phyloP scores from a whole-genome alignment of 2,329 filamentous ascomycete species.

The Alternaria alternata region DNA sequence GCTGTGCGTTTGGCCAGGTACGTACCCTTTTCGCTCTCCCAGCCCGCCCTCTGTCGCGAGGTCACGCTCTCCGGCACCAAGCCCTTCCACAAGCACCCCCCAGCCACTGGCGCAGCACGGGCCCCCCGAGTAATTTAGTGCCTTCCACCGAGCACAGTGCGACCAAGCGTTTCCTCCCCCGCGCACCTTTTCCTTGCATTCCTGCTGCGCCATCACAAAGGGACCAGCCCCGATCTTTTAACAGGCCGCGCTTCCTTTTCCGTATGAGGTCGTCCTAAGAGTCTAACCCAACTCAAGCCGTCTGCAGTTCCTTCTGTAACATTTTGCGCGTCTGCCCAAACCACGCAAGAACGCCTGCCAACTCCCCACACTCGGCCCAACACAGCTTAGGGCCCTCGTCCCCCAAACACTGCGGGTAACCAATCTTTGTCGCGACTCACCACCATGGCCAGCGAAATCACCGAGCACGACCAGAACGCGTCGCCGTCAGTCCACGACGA shows the following conservation, averaged over 20 bases:
- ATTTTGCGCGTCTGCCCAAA: slow-evolving; percentile 38
- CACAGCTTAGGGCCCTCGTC: slow-evolving; percentile 50
- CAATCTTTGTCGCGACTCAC: slow-evolving; percentile 33
- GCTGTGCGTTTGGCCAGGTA: slow-evolving; percentile 15
- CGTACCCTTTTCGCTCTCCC: slow-evolving; percentile 19
- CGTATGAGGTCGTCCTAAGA: slow-evolving; percentile 45
- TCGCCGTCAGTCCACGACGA: slow-evolving; percentile 61
- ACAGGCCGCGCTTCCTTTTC: slow-evolving; percentile 42
- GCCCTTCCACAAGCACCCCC: slow-evolving; percentile 7
- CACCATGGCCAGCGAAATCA: slow-evolving; percentile 58
- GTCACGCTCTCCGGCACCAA: slow-evolving; percentile 12
- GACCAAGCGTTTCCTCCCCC: slow-evolving; percentile 33
- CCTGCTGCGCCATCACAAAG: slow-evolving; percentile 46
- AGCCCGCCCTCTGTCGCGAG: neutral
- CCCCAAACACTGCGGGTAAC: slow-evolving; percentile 46
- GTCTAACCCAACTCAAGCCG: slow-evolving; percentile 42
- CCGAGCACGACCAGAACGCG: slow-evolving; percentile 61
- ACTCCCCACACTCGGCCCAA: slow-evolving; percentile 48
- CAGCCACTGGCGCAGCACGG: slow-evolving; percentile 28
- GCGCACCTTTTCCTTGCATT: slow-evolving; percentile 39
- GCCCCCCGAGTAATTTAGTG: slow-evolving; percentile 23
- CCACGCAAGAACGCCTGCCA: slow-evolving; percentile 20
- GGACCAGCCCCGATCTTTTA: slow-evolving; percentile 47
- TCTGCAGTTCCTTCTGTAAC: slow-evolving; percentile 40
- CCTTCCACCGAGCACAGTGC: slow-evolving; percentile 38